Conservation (phyloP, 257 asterid genomes). For the Solanum virginianum region DNA sequence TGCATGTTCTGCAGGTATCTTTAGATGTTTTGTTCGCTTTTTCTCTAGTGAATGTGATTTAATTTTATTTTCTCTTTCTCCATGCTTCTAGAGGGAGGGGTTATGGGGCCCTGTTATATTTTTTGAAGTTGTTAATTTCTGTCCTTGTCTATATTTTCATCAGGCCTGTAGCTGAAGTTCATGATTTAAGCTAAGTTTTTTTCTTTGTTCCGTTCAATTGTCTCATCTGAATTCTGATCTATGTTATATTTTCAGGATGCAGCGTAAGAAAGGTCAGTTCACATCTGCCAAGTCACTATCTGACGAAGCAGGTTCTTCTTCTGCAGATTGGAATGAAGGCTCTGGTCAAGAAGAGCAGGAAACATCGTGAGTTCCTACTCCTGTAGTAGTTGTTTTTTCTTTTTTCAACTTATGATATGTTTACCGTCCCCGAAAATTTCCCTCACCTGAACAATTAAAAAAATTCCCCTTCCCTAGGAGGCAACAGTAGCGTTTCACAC, state of each 20-base stretch:
- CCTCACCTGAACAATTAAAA: background rate
- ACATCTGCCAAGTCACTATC: constrained; percentile 68
- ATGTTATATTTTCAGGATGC: constrained; percentile 56
- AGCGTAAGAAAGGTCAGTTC: constrained; percentile 97
- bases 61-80: background rate
- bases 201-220: background rate
- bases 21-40: background rate
- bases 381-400: background rate
- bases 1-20: background rate
- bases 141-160: background rate
- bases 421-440: background rate
- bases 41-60: background rate
- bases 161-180: background rate
- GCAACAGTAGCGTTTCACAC: background rate
- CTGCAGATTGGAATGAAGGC: constrained; percentile 67
- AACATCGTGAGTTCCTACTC: constrained; percentile 47
- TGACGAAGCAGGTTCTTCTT: constrained; percentile 72
- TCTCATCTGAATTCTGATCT: background rate
- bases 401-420: background rate
- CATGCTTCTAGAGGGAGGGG: background rate
- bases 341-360: constrained; percentile 77
- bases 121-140: background rate
- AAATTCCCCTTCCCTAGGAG: background rate
- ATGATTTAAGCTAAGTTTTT: background rate
- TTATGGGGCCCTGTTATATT: background rate